Base-by-base conservation (phyloP, 495 filamentous ascomycete genomes). In the Penicillium robsamsonii region DNA sequence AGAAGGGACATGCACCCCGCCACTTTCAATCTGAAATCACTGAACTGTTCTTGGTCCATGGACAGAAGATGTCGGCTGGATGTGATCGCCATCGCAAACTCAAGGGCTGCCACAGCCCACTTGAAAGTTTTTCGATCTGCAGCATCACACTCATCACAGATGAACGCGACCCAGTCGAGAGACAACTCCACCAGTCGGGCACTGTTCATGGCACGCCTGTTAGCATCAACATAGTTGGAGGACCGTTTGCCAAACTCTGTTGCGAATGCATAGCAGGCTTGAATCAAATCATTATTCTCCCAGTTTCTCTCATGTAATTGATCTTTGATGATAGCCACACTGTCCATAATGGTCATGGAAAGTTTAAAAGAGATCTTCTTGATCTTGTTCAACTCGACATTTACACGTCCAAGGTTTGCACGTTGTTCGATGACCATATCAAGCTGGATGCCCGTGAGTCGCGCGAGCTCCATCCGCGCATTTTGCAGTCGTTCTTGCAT, bases 291-390 rank as follows among this genome's bases (percentile, higher is more conserved):
- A 57, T 96, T 92, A 65, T 93, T 97, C 53, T 95, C 89, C 44
- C 96, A 79, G 2, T 85, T 88, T 55, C 81, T 80, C 18, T 91
- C 91, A 41, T 56, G 70, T 5, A 79, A 59, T 71, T 97, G 93
- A 55, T 86, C 81, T 50, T 92, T 81, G 57, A 97, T 93, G 49
- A 89, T 87, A 61, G 93, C 91, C 52, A 98, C 94, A 64, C 92
- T 96, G 66, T 97, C 93, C 95, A 98, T 97, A 70, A 97, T 97
- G 11, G 92, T 89, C 74, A 96, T 96, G n/a, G 91, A 96, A 33
- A 98, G 78, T 70, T 94, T 95, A 79, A 95, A 97, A 27, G 91
- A 90, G 0, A 91, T 93, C 70, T 91, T 94, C 68, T 96, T 95
- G 62, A 97, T 98, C 67, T 93, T 91, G 66, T 91, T 94, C 60